Percentiles rank a stretch among this genome's conserved stretches.
These are phyloP conservation scores for Geosmithia putterillii DNA, from an alignment of 2,329 filamentous ascomycete genomes.

Conservation along the genomic window DNA sequence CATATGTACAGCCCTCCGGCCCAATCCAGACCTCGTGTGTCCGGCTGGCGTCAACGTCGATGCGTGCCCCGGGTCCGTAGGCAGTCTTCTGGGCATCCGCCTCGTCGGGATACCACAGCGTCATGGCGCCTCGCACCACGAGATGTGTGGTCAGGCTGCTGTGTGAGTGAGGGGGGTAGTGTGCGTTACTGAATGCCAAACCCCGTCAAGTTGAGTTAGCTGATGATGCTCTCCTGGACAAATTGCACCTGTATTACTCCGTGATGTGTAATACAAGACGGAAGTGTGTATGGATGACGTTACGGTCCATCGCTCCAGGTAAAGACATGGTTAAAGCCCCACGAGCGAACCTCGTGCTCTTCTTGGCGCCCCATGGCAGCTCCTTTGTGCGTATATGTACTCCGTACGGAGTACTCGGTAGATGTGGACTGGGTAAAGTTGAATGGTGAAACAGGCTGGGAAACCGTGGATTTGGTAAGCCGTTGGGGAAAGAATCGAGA, in stretches of 20 bases:
- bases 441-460: too few relatives aligned
- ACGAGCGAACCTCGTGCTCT: conserved; percentile 51
- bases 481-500: too few relatives aligned
- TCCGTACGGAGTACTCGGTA: not conserved
- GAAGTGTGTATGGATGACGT: too few relatives aligned
- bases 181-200: conserved; percentile 31
- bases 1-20: conserved; percentile 52
- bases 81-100: conserved; percentile 39
- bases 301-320: conserved; percentile 63
- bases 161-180: conserved; percentile 60
- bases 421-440: not conserved
- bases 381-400: not conserved
- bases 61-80: conserved; percentile 45
- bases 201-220: not conserved
- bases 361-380: conserved; percentile 13
- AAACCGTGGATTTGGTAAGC: too few relatives aligned
- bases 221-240: too few relatives aligned
- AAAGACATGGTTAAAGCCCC: conserved; percentile 59
- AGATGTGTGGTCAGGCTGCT: conserved; percentile 55
- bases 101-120: conserved; percentile 54
- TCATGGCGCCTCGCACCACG: conserved; percentile 51
- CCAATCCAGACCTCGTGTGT: conserved; percentile 63
- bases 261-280: too few relatives aligned
- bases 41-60: conserved; percentile 53
- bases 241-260: too few relatives aligned